Evolutionary conservation across 2,329 filamentous ascomycete genomes (phyloP), one percentile per base, ranked within the genome.

Genomic region (Botrytis galanthina): DNA sequence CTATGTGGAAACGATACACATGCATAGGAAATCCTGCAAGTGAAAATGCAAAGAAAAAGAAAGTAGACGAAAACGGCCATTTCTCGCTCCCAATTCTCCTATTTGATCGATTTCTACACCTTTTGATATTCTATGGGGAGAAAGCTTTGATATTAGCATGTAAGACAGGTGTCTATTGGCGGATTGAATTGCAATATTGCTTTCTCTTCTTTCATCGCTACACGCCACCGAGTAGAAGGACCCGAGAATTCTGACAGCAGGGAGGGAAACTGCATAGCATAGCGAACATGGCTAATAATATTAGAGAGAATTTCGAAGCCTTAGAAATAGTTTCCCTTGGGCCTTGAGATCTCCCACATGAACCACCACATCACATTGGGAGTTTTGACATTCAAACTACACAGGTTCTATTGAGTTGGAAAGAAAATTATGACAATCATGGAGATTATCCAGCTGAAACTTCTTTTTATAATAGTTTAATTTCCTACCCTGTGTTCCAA

Each of bases 21-120:
- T 73, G 71, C 71, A 73, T 73, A 32, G 39, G 66, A 60, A 69
- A 69, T 64, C 44, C 70, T 71, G 70, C 70, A 71, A 71, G 60
- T 64, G 35, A 61, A 61, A 62, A 46, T 48, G 32, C 26, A 51
- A 39, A 42, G 42, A 51, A 48, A 63, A 71, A 63, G 69, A 22
- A 69, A 69, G 57, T 48, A 71, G 69, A 71, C 29, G 29, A 42
- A 70, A 61, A 61, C 42, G 57, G 54, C 69, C 22, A 71, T 71
- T 72, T 20, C 62, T 57, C 59, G 20, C 32, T 57, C 60, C n/a
- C 59, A 51, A 32, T 61, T 61, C 48, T 60, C 37, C 42, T 68
- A 37, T 72, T 60, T 16, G 44, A 57, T 57, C 48, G 8, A 60
- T 48, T 46, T 67, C 39, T 42, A 37, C 48, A 26, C 18, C 57